Percentiles rank a stretch among this genome's conserved stretches.
phyloP scores from a whole-genome alignment of 2,329 filamentous ascomycete species.

The Mariannaea elegans region DNA sequence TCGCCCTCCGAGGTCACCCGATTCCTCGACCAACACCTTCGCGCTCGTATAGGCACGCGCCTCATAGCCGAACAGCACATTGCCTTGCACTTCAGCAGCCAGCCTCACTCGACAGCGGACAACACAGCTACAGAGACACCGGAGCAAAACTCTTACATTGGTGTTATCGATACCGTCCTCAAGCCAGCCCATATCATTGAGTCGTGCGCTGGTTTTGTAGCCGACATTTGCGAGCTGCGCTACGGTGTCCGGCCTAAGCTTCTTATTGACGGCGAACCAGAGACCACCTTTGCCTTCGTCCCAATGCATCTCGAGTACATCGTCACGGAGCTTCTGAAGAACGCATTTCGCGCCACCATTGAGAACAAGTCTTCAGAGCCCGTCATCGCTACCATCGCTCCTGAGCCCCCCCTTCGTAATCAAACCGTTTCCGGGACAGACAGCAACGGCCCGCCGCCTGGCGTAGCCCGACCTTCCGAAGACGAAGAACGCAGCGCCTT shows the following conservation, averaged over 20 bases:
- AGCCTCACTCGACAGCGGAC: constrained; percentile 70
- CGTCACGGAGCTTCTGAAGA: constrained; percentile 94
- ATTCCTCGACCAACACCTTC: constrained; percentile 93
- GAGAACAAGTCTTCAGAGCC: constrained; percentile 85
- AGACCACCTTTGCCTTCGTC: constrained; percentile 91
- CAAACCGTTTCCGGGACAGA: constrained; percentile 33
- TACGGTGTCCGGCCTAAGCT: constrained; percentile 88
- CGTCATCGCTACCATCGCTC: constrained; percentile 91
- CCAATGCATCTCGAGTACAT: constrained; percentile 98
- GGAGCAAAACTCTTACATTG: constrained; percentile 77
- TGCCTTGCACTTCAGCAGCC: constrained; percentile 78
- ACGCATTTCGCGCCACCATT: constrained; percentile 92
- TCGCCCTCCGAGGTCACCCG: constrained; percentile 81
- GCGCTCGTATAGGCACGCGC: constrained; percentile 91
- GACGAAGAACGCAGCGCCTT: constrained; percentile 52
- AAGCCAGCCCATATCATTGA: constrained; percentile 84
- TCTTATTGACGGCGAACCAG: constrained; percentile 83
- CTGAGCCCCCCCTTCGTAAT: constrained; percentile 58
- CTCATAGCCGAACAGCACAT: constrained; percentile 97
- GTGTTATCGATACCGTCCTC: constrained; percentile 92
- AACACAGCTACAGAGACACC: constrained; percentile 59
- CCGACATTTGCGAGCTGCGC: constrained; percentile 95
- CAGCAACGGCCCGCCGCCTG: constrained; percentile 22
- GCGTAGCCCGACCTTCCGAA: constrained; percentile 14
- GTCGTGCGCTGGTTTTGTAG: constrained; percentile 87